Conservation (phyloP, 2,329 filamentous ascomycete genomes). For the Pseudomassariella vexata region DNA sequence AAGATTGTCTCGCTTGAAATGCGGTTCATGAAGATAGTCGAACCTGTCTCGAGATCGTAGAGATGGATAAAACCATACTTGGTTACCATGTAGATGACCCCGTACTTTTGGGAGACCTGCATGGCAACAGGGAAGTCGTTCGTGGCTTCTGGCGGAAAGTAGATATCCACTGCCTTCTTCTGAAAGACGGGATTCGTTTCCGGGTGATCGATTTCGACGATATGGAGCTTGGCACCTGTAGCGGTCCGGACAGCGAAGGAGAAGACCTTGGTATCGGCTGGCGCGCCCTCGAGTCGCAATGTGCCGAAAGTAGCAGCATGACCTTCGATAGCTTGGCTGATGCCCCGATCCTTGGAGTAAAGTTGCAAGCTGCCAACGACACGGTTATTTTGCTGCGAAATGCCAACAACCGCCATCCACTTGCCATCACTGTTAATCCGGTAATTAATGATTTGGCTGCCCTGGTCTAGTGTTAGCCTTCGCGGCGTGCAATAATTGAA, state of each 20-base stretch:
- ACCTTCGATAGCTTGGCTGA: slow-evolving; percentile 96
- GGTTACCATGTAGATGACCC: slow-evolving; percentile 93
- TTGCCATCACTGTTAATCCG: slow-evolving; percentile 91
- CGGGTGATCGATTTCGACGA: slow-evolving; percentile 94
- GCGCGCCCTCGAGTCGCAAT: slow-evolving; percentile 79
- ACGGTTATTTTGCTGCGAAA: slow-evolving; percentile 86
- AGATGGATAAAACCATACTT: slow-evolving; percentile 99
- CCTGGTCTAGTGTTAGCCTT: no score
- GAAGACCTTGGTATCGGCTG: slow-evolving; percentile 90
- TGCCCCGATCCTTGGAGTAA: slow-evolving; percentile 91
- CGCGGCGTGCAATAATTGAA: no score
- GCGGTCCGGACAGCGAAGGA: slow-evolving; percentile 91
- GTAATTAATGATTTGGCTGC: slow-evolving; percentile 99
- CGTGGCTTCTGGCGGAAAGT: slow-evolving; percentile 90
- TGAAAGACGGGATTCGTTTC: slow-evolving; percentile 81
- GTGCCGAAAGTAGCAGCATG: slow-evolving; percentile 94
- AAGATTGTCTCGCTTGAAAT: slow-evolving; percentile 99
- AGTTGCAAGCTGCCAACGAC: slow-evolving; percentile 96
- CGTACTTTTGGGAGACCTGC: slow-evolving; percentile 95
- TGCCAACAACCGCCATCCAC: slow-evolving; percentile 97
- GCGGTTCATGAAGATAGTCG: slow-evolving; percentile 98
- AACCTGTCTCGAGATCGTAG: slow-evolving; percentile 93
- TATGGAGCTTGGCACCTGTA: slow-evolving; percentile 88
- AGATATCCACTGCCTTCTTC: slow-evolving; percentile 97
- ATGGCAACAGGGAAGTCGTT: slow-evolving; percentile 98